phyloP scores from a whole-genome alignment of 176 grass and related monocot species.

The bread wheat (Triticum aestivum) region IWGSC_CS_RefSeq_v2.1 NC_057812.1:676660754-676661253 shows the following conservation, averaged over 20 bases:
- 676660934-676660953: neutral
- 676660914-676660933: constrained; percentile 65
- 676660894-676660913: constrained; percentile 77
- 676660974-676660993: neutral
- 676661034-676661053: neutral
- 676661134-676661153: neutral
- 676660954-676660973: neutral
- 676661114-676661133: neutral
- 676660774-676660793: constrained; percentile 78
- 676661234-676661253: neutral
- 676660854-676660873: constrained; percentile 85
- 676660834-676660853: constrained; percentile 72
- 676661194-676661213: neutral
- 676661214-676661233: constrained; percentile 12
- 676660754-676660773: constrained; percentile 71
- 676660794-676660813: constrained; percentile 62
- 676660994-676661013: neutral
- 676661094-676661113: neutral
- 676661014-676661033: neutral
- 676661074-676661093: constrained; percentile 18
- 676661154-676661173: neutral
- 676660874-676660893: constrained; percentile 86
- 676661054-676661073: neutral
- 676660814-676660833: constrained; percentile 68
- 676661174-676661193: constrained; percentile 18